Evolutionary conservation across 2,329 filamentous ascomycete genomes (phyloP), one percentile per base, ranked within the genome.

Genomic region (Exserohilum rostratum): DNA sequence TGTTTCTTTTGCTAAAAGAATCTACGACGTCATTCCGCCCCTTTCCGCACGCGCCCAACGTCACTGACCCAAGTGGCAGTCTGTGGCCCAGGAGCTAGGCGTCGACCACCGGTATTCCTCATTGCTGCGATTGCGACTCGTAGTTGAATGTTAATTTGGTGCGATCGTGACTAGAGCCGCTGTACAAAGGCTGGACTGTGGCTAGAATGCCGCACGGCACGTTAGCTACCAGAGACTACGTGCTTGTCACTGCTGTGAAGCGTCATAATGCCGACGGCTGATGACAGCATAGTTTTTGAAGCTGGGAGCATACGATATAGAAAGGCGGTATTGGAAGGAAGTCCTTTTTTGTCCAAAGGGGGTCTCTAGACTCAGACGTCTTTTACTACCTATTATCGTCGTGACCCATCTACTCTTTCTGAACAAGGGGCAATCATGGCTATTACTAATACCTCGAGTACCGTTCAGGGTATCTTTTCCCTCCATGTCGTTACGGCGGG

Each of bases 401-500:
- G n/a, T n/a, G n/a, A n/a, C n/a, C n/a, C n/a, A n/a, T n/a, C n/a
- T n/a, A n/a, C 22, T 25, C 7, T 7, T 25, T 34, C 20, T 42
- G 39, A 42, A n/a, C 17, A 22, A 18, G 20, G 27, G 12, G 25
- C 29, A 53, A 25, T 10, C n/a, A 57, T 57, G 55, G 29, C 55
- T 12, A 58, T 64, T 27, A 57, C 60, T 20, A 56, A 52, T 33
- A 50, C 61, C 6, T 55, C 55, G 13, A 56, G 50, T 51, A 48
- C 60, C 15, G 60, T 62, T 5, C 51, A 64, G 42, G 60, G 48
- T 18, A 64, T 64, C 37, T 64, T 62, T 25, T 52, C 61, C 30
- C 55, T 64, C 0, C 61, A 62, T 44, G 49, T 59, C 39, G 48
- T 58, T 37, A 64, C 61, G 52, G 54, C 59, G 17, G 57, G 59